Evolutionary conservation across 306 rosid species (phyloP), one percentile per base, ranked within the genome.

Genomic region (Cicer judaicum): DNA sequence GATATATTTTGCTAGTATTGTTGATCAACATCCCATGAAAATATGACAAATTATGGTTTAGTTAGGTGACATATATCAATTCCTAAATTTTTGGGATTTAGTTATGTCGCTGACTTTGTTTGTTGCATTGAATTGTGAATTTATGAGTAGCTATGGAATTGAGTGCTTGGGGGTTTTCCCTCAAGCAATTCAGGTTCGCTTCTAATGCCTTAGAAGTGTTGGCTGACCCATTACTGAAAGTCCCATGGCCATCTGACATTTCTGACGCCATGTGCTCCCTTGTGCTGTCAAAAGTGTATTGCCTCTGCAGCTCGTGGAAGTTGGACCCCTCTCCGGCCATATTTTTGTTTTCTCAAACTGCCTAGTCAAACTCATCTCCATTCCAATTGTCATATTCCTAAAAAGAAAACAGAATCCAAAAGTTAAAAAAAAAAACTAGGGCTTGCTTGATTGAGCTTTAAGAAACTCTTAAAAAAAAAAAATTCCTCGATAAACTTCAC

Each of bases 11-110:
- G 64, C 12, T 29, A 59, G 34, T 5, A 59, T 34, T 59, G 65
- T n/a, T 59, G 65, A 59, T 34, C 18, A 59, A 29, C 39, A 24
- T 24, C 42, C 65, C 65, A 34, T 59, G 65, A 24, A 29, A 59
- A 21, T 29, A 29, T 36, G 16, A 10, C 38, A n/a, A 11, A 4
- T 57, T 57, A 24, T 59, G 64, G 42, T 59, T 12, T 8, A 29
- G 64, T 29, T 59, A 36, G 44, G 40, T 34, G 15, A 12, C 13
- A 13, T 13, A 60, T 38, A 41, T 64, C 13, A 14, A 39, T 64
- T 8, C 34, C 49, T 41, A 40, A 14, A 40, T 4, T 15, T 41
- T 15, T 5, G 50, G 29, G 48, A 62, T 62, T 62, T 41, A 64
- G 70, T 4, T 64, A 41, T 16, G 44, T 36, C n/a, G 46, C 2